phyloP scores from a whole-genome alignment of 306 rosid species.

The Lagenaria siceraria region DNA sequence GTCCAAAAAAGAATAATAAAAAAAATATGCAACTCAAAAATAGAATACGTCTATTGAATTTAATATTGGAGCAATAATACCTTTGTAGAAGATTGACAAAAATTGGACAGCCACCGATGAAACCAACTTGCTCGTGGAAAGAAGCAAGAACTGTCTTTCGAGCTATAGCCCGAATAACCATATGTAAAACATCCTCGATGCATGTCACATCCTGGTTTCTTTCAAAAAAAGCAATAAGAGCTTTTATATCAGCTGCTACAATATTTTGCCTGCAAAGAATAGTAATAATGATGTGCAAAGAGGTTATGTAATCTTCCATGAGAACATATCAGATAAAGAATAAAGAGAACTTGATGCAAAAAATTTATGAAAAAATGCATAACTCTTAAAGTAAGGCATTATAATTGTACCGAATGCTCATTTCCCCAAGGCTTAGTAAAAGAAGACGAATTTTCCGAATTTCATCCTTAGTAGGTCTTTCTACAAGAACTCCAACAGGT shows the following conservation, averaged over 20 bases:
- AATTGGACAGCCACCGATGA: constrained; percentile 65
- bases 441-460: constrained; percentile 89
- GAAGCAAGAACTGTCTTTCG: constrained; percentile 68
- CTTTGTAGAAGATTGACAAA: constrained; percentile 95
- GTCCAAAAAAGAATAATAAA: no score
- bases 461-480: constrained; percentile 68
- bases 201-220: constrained; percentile 80
- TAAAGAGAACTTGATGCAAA: constrained; percentile 3
- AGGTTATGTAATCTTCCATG: not conserved
- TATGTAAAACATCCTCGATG: constrained; percentile 86
- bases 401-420: constrained; percentile 71
- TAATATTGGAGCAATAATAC: constrained; percentile 22
- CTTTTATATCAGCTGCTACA: constrained; percentile 64
- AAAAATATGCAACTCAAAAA: not conserved
- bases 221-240: constrained; percentile 81
- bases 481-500: constrained; percentile 29
- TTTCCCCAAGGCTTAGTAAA: constrained; percentile 90
- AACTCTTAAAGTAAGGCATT: constrained; percentile 1
- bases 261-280: constrained; percentile 63
- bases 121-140: constrained; percentile 79
- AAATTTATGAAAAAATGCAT: not conserved
- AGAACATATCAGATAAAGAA: constrained; percentile 5
- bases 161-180: constrained; percentile 87
- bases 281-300: constrained; percentile 17
- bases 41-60: not conserved